Percentiles rank a stretch among this genome's conserved stretches.
Conservation (phyloP, 2,329 filamentous ascomycete genomes). For the Ceratocystis papillata region DNA sequence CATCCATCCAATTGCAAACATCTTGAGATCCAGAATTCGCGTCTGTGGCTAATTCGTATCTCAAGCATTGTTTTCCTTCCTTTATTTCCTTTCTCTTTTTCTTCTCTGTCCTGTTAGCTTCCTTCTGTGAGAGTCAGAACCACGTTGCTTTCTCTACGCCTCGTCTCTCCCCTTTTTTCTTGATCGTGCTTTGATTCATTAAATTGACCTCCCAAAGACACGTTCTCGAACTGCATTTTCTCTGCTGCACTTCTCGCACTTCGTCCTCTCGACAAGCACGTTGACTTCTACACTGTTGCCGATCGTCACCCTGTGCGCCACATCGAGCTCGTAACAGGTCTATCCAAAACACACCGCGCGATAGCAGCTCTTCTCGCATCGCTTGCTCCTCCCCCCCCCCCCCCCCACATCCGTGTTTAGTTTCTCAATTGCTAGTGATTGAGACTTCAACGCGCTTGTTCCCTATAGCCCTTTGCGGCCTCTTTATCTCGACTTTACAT, state of each 20-base stretch:
- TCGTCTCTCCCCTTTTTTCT: conserved; percentile 21
- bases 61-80: conserved; percentile 9
- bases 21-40: conserved; percentile 4
- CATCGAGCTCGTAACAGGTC: not conserved
- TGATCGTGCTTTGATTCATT: conserved; percentile 23
- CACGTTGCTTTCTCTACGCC: not conserved
- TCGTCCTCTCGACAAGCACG: conserved; percentile 8
- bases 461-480: conserved; percentile 13
- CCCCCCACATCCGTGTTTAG: not conserved
- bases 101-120: not conserved
- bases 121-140: not conserved
- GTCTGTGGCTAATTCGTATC: not conserved
- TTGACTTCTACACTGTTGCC: not conserved
- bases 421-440: conserved; percentile 9
- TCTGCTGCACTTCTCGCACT: not conserved
- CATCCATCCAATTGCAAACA: not conserved
- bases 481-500: conserved; percentile 12
- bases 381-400: not conserved
- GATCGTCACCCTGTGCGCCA: conserved; percentile 1
- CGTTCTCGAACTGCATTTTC: conserved; percentile 8
- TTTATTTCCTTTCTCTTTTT: not conserved
- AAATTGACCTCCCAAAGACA: conserved; percentile 19
- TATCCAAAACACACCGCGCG: not conserved
- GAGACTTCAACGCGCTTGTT: conserved; percentile 13
- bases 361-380: conserved; percentile 13